These are phyloP conservation scores for Botrytis elliptica DNA, from an alignment of 2,329 filamentous ascomycete genomes.

Conservation along the genomic window DNA sequence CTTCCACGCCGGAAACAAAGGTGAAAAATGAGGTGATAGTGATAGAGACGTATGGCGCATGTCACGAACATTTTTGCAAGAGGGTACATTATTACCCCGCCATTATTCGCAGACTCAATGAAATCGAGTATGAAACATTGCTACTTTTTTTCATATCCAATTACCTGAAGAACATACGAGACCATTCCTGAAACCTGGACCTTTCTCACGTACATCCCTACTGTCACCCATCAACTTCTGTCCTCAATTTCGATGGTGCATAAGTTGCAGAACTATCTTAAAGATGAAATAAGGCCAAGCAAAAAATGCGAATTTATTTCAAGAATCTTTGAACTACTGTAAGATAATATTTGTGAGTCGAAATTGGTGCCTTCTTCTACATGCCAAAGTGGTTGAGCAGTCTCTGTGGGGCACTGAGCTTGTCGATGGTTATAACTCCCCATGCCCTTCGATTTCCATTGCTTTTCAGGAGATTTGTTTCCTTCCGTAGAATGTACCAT, in stretches of 20 bases:
- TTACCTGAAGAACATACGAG: not conserved
- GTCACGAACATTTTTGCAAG: not conserved
- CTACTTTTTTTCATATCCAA: not conserved
- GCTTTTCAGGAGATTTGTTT: fast-evolving
- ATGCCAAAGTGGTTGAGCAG: too few species aligned
- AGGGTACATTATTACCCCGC: not conserved
- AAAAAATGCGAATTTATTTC: too few species aligned
- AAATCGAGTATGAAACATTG: not conserved
- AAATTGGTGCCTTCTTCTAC: too few species aligned
- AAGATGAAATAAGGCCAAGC: too few species aligned
- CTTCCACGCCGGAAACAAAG: not conserved
- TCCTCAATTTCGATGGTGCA: not conserved
- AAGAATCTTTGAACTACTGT: too few species aligned
- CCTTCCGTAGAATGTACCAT: fast-evolving
- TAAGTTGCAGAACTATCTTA: too few species aligned
- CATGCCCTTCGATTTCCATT: not conserved
- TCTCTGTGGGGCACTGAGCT: too few species aligned
- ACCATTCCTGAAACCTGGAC: not conserved
- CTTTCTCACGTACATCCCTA: not conserved
- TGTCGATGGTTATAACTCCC: too few species aligned
- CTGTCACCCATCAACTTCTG: not conserved
- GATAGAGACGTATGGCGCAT: not conserved
- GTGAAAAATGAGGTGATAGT: not conserved
- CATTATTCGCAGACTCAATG: not conserved
- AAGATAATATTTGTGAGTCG: too few species aligned